Percentiles rank a stretch among this genome's conserved stretches.
phyloP scores from a whole-genome alignment of 1,284 basidiomycete species.

The Phylloporus gajari region DNA sequence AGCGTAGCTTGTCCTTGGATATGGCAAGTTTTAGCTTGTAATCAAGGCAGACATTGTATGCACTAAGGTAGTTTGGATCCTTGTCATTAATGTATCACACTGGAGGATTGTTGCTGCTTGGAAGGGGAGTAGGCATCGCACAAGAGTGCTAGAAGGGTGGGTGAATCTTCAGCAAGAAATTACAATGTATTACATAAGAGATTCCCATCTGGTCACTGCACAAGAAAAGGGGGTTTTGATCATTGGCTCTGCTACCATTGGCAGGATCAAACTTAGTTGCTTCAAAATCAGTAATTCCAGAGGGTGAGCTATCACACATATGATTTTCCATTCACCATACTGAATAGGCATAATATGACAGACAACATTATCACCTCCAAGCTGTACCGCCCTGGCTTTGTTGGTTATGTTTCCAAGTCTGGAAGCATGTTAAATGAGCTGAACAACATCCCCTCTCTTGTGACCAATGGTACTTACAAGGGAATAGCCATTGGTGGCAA shows the following conservation, averaged over 20 bases:
- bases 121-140: too few species aligned
- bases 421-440: slow-evolving; percentile 99
- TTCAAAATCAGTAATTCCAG: slow-evolving; percentile 99
- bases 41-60: too few species aligned
- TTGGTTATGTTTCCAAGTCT: slow-evolving; percentile 99
- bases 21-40: too few species aligned
- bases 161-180: too few species aligned
- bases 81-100: too few species aligned
- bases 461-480: slow-evolving; percentile 99
- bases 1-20: too few species aligned
- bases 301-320: slow-evolving; percentile 63
- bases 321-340: neutral
- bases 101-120: too few species aligned
- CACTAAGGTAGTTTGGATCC: too few species aligned
- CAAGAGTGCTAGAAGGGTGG: too few species aligned
- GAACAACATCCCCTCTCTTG: slow-evolving; percentile 98
- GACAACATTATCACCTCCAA: slow-evolving; percentile 99
- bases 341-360: slow-evolving; percentile 84
- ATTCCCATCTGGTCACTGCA: slow-evolving; percentile 91
- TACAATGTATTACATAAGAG: too few species aligned
- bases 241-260: slow-evolving; percentile 98
- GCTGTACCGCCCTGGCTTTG: slow-evolving; percentile 96
- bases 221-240: slow-evolving; percentile 90
- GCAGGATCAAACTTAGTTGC: slow-evolving; percentile 99
- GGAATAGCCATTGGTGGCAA: slow-evolving; percentile 99